phyloP scores from a whole-genome alignment of 176 grass and related monocot genomes.

The Ensete ventricosum region DNA sequence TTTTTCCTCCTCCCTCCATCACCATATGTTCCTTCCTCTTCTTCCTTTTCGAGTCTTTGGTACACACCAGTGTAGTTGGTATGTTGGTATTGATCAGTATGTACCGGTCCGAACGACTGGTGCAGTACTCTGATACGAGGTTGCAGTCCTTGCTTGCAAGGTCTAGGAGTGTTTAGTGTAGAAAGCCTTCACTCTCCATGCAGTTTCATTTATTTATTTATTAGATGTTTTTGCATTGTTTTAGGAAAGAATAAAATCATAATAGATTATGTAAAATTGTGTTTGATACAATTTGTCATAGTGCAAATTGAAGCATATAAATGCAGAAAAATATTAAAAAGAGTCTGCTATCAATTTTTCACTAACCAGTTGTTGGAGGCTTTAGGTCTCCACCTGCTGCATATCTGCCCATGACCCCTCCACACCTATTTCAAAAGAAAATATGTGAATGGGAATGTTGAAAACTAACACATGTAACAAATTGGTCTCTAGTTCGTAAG shows the following conservation, averaged over 20 bases:
- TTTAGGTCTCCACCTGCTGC: slow-evolving; percentile 98
- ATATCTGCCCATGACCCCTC: slow-evolving; percentile 98
- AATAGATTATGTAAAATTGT: neutral
- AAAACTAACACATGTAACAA: neutral
- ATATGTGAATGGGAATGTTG: neutral
- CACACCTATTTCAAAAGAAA: slow-evolving; percentile 49
- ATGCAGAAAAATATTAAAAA: neutral
- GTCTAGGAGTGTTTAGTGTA: no score
- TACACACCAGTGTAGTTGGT: no score
- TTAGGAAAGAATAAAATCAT: neutral
- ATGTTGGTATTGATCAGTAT: no score
- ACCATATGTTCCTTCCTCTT: no score
- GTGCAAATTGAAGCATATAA: neutral
- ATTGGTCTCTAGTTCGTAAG: no score
- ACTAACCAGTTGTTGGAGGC: slow-evolving; percentile 94
- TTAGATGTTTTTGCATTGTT: neutral
- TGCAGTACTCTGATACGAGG: no score
- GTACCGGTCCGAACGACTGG: no score
- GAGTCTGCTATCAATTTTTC: neutral
- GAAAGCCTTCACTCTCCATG: neutral
- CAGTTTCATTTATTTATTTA: neutral
- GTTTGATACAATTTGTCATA: neutral
- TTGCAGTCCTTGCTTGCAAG: no score
- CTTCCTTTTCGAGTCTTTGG: no score
- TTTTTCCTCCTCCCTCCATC: no score